Base-by-base conservation (phyloP, 1,284 basidiomycete genomes). In the Boletus sp. region DNA sequence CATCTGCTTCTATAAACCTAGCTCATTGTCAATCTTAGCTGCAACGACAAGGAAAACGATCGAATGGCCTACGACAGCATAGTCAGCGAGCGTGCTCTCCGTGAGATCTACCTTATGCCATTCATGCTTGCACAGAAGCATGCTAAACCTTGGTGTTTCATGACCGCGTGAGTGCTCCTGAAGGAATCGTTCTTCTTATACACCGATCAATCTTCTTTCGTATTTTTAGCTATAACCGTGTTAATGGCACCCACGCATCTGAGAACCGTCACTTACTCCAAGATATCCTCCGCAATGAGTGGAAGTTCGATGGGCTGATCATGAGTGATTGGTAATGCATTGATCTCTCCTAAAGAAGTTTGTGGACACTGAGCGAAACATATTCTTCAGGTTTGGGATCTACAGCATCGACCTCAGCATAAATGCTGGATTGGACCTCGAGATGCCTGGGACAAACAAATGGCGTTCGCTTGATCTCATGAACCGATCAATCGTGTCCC, bases 41-140 rank as follows among this genome's bases (percentile, higher is more conserved):
- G 73, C 23, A 87, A 88, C 57, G 84, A 88, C 68, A 84, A 84
- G 59, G 85, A 88, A 60, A 73, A 84, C 53, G 84, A 87, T 59
- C 74, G 84, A 2, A 74, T 76, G 61, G 82, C 63, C 5, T 85
- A 80, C 56, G 75, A 85, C 57, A 80, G 77, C 45, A 68, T 84
- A 48, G 68, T 86, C 54, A 77, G 75, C 51, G 74, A 78, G 50
- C 79, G 89, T 25, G 84, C 89, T 0, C 72, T 93, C 36, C 77
- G 88, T 23, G 90, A 93, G 65, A 77, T 93, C 41, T 92, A 92
- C 66, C 73, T 91, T 33, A 79, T 84, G 73, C 84, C 85, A 0
- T 92, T 92, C 71, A 87, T 91, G 81, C 75, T 93, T 36, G 84
- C 88, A 0, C 78, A 88, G 64, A 83, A 84, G 60, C 72, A 81